A percentile compares a stretch with the other conserved stretches of the same genome.
Conservation (phyloP, 306 rosid species). For the Begonia loranthoides region DNA sequence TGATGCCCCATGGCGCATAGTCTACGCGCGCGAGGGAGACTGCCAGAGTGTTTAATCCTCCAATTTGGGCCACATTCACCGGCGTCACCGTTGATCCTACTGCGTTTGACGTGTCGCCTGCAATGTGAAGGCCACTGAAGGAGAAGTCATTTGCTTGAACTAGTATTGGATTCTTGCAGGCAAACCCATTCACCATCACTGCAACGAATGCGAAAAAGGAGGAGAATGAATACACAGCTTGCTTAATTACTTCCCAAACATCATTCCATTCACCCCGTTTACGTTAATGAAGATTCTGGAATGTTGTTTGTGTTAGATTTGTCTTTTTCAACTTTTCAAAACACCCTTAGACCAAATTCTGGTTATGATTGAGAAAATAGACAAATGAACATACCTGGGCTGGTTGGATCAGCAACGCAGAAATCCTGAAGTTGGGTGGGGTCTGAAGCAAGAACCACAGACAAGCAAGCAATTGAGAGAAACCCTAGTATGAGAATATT, state of each 20-base stretch:
- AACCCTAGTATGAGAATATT: not conserved
- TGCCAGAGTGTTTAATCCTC: constrained; percentile 25
- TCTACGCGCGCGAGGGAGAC: constrained; percentile 24
- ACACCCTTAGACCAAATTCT: no score
- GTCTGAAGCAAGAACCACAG: constrained; percentile 12
- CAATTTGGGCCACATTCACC: constrained; percentile 17
- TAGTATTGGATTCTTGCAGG: constrained; percentile 23
- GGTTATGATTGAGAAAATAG: no score
- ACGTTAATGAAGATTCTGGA: no score
- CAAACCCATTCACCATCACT: constrained; percentile 19
- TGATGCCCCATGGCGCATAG: constrained; percentile 18
- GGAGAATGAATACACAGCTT: no score
- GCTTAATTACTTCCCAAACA: no score
- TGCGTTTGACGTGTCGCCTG: constrained; percentile 23
- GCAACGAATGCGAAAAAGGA: no score
- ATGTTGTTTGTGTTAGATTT: no score
- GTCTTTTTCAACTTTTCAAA: not conserved
- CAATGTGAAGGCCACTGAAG: constrained; percentile 17
- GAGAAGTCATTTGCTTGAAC: constrained; percentile 21
- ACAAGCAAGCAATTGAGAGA: constrained; percentile 1
- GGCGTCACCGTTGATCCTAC: constrained; percentile 17
- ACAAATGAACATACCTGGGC: constrained; percentile 17
- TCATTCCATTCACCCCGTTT: no score
- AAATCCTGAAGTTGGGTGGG: constrained; percentile 29
- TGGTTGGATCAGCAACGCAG: constrained; percentile 24